Percentiles rank a stretch among this genome's conserved stretches.
Evolutionary conservation across 2,329 filamentous ascomycete species (phyloP).

Genomic region (Thermochaetoides dissita): DNA sequence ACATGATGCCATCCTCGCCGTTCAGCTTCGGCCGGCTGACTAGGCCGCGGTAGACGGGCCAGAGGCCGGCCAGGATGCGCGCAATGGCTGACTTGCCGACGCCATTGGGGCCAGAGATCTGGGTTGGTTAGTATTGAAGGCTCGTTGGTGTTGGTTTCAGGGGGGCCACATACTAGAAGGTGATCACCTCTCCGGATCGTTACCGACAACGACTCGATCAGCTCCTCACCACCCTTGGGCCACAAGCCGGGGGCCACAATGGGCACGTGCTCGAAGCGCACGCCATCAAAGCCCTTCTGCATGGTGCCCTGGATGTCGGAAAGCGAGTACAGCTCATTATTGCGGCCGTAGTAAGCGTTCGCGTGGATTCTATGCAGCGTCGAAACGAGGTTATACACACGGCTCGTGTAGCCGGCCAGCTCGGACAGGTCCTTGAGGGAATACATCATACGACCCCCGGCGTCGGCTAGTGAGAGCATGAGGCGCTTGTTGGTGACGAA

Average conservation of each 20-base stretch:
- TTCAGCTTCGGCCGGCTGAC: conserved; percentile 71
- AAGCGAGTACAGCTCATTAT: conserved; percentile 72
- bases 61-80: conserved; percentile 77
- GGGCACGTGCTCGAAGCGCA: conserved; percentile 84
- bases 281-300: conserved; percentile 88
- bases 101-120: conserved; percentile 87
- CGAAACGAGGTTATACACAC: conserved; percentile 89
- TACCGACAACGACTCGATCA: conserved; percentile 78
- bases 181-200: conserved; percentile 85
- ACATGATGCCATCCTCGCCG: conserved; percentile 92
- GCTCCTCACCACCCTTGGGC: conserved; percentile 80
- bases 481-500: conserved; percentile 98
- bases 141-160: no score
- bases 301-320: conserved; percentile 87
- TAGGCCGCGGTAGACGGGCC: conserved; percentile 89
- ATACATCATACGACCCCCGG: conserved; percentile 98
- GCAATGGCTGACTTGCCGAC: conserved; percentile 84
- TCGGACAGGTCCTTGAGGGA: conserved; percentile 96
- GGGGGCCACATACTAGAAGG: conserved; percentile 43
- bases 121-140: background rate
- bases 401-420: conserved; percentile 85
- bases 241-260: conserved; percentile 79
- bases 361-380: conserved; percentile 90
- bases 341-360: conserved; percentile 62
- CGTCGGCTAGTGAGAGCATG: conserved; percentile 93